Base-by-base conservation (phyloP, 805 yeast genomes). In the Metschnikowia vanudenii region DNA sequence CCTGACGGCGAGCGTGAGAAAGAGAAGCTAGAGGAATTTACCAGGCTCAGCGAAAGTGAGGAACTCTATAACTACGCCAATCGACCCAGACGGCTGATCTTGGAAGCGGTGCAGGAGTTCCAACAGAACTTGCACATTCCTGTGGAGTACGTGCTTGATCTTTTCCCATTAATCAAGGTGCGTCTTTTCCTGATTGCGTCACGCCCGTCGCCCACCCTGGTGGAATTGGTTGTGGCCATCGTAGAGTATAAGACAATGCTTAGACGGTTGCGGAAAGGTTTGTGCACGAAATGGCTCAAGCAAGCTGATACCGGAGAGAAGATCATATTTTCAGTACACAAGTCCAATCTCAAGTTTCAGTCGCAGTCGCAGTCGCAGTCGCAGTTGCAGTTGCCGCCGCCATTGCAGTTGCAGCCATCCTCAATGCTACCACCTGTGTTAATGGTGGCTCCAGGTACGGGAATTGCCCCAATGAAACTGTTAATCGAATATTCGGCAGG, bases 371-470 rank as follows among this genome's bases (percentile, higher is more conserved):
- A 22, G 24, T 22, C 24, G 8, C 24, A 22, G 8, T 22, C 8
- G 4, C 24, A 22, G 8, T 22, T 22, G 8, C 24, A 22, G 8
- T 22, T 8, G 8, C 24, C 4, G 8, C 8, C 8, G 24, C 24
- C 4, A 8, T 22, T 22, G 24, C 24, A 22, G 24, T 22, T 22
- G 24, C 24, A 22, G 24, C 24, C 24, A 22, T 8, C 24, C 32
- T n/a, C n/a, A n/a, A n/a, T n/a, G n/a, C n/a, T n/a, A n/a, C 61
- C 65, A 37, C 62, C 96, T 0, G 66, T 86, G 20, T 67, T 94
- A 3, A 71, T 92, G 78, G 75, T 92, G 3, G 85, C 92, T 1
- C 96, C 99, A 0, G 99, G 99, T 3, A 95, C 98, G 0, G 99
- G 99, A 2, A 73, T 94, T 10, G 99, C 99, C 0, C 99, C 99